phyloP scores from a whole-genome alignment of 352 stramenopile species.

The Globisporangium recalcitrans region DNA sequence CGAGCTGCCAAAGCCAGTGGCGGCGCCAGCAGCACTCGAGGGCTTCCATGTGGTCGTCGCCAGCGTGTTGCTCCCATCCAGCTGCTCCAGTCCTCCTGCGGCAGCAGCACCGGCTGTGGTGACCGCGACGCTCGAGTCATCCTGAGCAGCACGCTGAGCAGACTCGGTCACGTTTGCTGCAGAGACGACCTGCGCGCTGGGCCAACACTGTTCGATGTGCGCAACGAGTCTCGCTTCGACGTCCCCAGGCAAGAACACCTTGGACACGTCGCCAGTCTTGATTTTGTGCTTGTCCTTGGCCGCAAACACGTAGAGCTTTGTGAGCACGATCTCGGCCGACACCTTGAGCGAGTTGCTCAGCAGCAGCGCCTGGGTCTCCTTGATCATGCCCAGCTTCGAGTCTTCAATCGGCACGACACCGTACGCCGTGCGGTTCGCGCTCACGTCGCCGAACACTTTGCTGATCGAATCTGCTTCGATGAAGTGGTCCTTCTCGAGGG shows the following conservation, averaged over 20 bases:
- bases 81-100: slow-evolving; percentile 33
- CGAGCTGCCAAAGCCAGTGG: background rate
- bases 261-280: slow-evolving; percentile 45
- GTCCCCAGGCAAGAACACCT: slow-evolving; percentile 55
- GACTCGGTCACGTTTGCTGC: slow-evolving; percentile 62
- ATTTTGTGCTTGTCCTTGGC: slow-evolving; percentile 37
- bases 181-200: slow-evolving; percentile 56
- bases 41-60: slow-evolving; percentile 42
- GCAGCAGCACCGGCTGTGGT: slow-evolving; percentile 44
- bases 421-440: slow-evolving; percentile 75
- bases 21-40: slow-evolving; percentile 1
- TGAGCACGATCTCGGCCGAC: slow-evolving; percentile 65
- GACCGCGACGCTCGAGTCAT: slow-evolving; percentile 43
- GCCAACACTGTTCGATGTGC: slow-evolving; percentile 70
- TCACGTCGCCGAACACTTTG: slow-evolving; percentile 76
- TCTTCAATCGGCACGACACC: slow-evolving; percentile 86
- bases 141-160: slow-evolving; percentile 33
- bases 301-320: slow-evolving; percentile 68
- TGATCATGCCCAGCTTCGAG: slow-evolving; percentile 79
- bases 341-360: slow-evolving; percentile 73
- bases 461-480: slow-evolving; percentile 52
- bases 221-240: slow-evolving; percentile 46
- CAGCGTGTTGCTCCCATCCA: slow-evolving; percentile 49
- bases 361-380: slow-evolving; percentile 78
- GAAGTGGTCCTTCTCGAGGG: slow-evolving; percentile 43